phyloP scores from a whole-genome alignment of 352 stramenopile species.

The Pseudoperonospora humuli region DNA sequence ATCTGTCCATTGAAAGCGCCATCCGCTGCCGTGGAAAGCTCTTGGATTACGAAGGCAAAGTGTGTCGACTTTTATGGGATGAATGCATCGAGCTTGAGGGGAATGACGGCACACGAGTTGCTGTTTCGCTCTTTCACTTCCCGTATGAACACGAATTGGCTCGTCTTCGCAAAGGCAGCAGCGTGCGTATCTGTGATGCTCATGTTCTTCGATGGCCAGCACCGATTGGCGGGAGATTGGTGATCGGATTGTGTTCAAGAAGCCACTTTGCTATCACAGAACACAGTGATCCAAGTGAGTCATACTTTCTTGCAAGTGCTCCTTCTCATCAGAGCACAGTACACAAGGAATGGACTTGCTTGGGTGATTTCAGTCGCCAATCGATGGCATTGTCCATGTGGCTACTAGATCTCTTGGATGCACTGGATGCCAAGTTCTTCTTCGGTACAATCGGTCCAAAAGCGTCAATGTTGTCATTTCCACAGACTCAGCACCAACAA shows the following conservation, averaged over 20 bases:
- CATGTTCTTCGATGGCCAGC: constrained; percentile 32
- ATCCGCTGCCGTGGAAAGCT: constrained; percentile 15
- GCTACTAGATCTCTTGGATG: constrained; percentile 29
- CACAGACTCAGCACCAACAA: constrained; percentile 18
- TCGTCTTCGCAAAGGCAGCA: constrained; percentile 23
- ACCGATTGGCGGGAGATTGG: constrained; percentile 17
- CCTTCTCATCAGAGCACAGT: constrained; percentile 6
- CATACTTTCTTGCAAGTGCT: constrained; percentile 10
- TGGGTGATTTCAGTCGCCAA: constrained; percentile 25
- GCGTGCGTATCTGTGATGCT: constrained; percentile 14
- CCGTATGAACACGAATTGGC: constrained; percentile 23
- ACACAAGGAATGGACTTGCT: constrained; percentile 22
- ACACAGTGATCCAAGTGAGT: constrained; percentile 4
- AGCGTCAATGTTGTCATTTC: constrained; percentile 15
- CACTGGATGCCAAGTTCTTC: constrained; percentile 32
- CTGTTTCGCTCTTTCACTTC: constrained; percentile 37
- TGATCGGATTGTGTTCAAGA: constrained; percentile 32
- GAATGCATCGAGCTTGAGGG: constrained; percentile 34
- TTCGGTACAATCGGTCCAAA: constrained; percentile 16
- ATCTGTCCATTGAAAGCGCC: constrained; percentile 4
- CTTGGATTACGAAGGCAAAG: constrained; percentile 27
- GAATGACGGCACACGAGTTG: constrained; percentile 7
- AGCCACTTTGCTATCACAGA: constrained; percentile 23
- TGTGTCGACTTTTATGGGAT: constrained; percentile 30
- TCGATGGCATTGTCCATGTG: constrained; percentile 27